These are phyloP conservation scores for Thuidium tamariscinum DNA, from an alignment of 225 moss, liverwort and hornwort genomes.

Conservation along the genomic window DNA sequence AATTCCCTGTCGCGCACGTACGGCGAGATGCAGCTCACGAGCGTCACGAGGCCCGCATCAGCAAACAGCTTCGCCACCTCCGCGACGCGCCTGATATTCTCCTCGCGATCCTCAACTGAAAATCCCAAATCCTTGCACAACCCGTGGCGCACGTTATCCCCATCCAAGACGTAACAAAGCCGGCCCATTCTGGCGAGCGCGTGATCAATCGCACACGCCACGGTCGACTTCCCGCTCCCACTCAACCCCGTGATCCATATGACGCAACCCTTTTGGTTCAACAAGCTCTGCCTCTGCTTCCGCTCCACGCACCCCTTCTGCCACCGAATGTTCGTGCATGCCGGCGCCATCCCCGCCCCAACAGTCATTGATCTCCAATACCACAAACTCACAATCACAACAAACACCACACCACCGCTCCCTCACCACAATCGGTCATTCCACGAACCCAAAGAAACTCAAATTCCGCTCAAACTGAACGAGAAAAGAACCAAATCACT, in stretches of 20 bases:
- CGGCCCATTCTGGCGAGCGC: slow-evolving; percentile 55
- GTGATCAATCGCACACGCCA: slow-evolving; percentile 67
- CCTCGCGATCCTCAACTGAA: slow-evolving; percentile 59
- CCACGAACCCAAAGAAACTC: neutral
- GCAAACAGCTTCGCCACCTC: slow-evolving; percentile 77
- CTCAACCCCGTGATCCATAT: slow-evolving; percentile 90
- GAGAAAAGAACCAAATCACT: neutral
- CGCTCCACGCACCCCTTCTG: slow-evolving; percentile 59
- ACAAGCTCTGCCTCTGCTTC: slow-evolving; percentile 35
- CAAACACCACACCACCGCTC: neutral
- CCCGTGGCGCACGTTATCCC: slow-evolving; percentile 83
- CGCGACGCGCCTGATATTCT: slow-evolving; percentile 76
- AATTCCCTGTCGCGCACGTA: slow-evolving; percentile 54
- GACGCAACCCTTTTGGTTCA: slow-evolving; percentile 71
- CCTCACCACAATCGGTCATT: neutral
- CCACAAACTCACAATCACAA: neutral
- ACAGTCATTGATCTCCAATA: slow-evolving; percentile 2
- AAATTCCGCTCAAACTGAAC: neutral
- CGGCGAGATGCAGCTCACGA: slow-evolving; percentile 76
- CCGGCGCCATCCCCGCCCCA: slow-evolving; percentile 19
- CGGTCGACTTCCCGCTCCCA: slow-evolving; percentile 82
- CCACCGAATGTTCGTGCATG: slow-evolving; percentile 57
- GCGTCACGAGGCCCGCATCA: slow-evolving; percentile 68
- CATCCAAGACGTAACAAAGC: slow-evolving; percentile 66
- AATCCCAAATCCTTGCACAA: slow-evolving; percentile 75